Evolutionary conservation across 495 filamentous ascomycete genomes (phyloP).

Genomic region (Aspergillus sclerotiicarbonarius): DNA sequence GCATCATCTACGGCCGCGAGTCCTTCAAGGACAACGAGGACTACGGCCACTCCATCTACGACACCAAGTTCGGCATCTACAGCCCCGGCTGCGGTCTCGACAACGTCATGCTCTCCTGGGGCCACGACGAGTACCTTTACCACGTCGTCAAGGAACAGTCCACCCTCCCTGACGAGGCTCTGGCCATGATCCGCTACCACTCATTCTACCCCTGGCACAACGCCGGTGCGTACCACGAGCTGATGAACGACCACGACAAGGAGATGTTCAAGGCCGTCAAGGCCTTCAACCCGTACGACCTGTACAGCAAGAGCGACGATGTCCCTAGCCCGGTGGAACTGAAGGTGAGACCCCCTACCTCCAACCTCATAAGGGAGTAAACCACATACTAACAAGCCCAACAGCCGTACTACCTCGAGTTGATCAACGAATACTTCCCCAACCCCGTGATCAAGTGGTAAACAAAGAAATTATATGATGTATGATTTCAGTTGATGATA

Average conservation of each 20-base stretch:
- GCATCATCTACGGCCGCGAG: conserved; percentile 72
- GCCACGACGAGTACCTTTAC: conserved; percentile 90
- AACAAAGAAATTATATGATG: background rate
- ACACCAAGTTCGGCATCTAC: conserved; percentile 76
- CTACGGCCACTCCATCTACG: conserved; percentile 60
- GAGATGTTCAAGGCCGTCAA: conserved; percentile 74
- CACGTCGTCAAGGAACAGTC: conserved; percentile 77
- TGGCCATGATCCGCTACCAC: conserved; percentile 90
- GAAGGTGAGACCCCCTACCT: conserved; percentile 46
- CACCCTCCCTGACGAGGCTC: conserved; percentile 70
- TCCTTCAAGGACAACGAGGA: conserved; percentile 75
- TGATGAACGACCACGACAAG: conserved; percentile 80
- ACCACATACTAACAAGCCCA: conserved; percentile 1
- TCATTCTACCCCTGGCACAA: conserved; percentile 89
- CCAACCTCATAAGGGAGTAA: background rate
- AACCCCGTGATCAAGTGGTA: conserved; percentile 76
- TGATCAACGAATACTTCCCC: conserved; percentile 85
- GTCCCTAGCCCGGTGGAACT: conserved; percentile 70
- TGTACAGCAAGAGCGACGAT: conserved; percentile 89
- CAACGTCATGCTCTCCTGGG: conserved; percentile 86
- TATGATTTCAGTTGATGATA: background rate
- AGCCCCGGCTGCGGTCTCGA: conserved; percentile 71
- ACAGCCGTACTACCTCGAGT: conserved; percentile 76
- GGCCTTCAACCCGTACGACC: conserved; percentile 87
- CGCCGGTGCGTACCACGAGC: conserved; percentile 69